Percentiles rank a stretch among this genome's conserved stretches.
These are phyloP conservation scores for Cyberlindnera mrakii DNA, from an alignment of 805 yeast species.

Conservation along the genomic window DNA sequence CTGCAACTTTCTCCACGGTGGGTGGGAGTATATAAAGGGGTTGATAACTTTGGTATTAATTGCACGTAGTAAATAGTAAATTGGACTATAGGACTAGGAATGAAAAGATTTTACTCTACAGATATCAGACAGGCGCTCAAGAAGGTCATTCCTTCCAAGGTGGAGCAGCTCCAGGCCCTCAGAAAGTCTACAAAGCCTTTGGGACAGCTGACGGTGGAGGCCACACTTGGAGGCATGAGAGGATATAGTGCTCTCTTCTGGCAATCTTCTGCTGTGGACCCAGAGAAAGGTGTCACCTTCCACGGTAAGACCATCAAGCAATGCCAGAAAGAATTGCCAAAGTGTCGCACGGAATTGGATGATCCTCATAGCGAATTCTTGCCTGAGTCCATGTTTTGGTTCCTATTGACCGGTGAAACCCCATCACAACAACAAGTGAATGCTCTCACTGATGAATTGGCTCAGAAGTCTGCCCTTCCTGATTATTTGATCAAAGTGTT, in stretches of 20 bases:
- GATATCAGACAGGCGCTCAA: slow-evolving; percentile 23
- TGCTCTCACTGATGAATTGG: slow-evolving; percentile 53
- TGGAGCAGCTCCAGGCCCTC: slow-evolving; percentile 33
- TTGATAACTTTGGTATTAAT: not conserved
- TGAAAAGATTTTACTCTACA: slow-evolving; percentile 9
- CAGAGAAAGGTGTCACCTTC: slow-evolving; percentile 71
- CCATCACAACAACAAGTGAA: slow-evolving; percentile 57
- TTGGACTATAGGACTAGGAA: not conserved
- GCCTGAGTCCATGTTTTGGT: slow-evolving; percentile 78
- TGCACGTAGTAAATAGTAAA: not conserved
- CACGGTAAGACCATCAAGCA: slow-evolving; percentile 73
- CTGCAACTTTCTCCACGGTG: not conserved
- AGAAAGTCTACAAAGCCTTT: slow-evolving; percentile 33
- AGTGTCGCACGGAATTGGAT: slow-evolving; percentile 28
- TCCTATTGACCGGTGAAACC: slow-evolving; percentile 64
- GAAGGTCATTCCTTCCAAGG: slow-evolving; percentile 36
- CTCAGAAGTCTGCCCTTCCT: slow-evolving; percentile 61
- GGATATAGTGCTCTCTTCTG: slow-evolving; percentile 70
- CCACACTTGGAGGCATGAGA: slow-evolving; percentile 69
- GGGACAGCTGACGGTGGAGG: slow-evolving; percentile 40
- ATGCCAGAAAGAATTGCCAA: slow-evolving; percentile 61
- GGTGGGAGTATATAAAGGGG: not conserved
- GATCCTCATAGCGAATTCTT: slow-evolving; percentile 48
- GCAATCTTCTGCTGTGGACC: slow-evolving; percentile 77
- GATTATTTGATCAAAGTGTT: slow-evolving; percentile 53